A percentile compares a stretch with the other conserved stretches of the same genome.
phyloP scores from a whole-genome alignment of 345 rosid genomes.

The Alliaria petiolata region DNA sequence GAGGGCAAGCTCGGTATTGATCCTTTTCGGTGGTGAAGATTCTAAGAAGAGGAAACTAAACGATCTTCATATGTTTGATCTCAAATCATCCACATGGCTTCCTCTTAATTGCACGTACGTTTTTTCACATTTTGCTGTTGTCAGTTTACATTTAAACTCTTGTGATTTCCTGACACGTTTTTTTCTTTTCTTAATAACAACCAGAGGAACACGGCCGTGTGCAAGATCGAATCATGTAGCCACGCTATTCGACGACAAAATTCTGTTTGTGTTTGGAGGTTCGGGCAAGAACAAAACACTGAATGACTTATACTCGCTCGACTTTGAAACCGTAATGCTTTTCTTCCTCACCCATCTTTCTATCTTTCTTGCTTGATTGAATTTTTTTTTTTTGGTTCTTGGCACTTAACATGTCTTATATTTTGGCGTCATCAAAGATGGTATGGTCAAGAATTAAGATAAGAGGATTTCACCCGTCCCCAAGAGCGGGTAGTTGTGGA shows the following conservation, averaged over 20 bases:
- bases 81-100: constrained; percentile 93
- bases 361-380: neutral
- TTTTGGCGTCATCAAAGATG: constrained; percentile 53
- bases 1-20: constrained; percentile 71
- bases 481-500: constrained; percentile 92
- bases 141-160: neutral
- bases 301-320: constrained; percentile 91
- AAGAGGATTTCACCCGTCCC: constrained; percentile 89
- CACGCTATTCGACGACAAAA: constrained; percentile 78
- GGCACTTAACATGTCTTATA: neutral
- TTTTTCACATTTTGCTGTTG: neutral
- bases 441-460: constrained; percentile 94
- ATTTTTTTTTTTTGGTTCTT: neutral
- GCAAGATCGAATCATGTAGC: constrained; percentile 89
- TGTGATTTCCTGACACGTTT: constrained; percentile 2
- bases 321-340: constrained; percentile 79
- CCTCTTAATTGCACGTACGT: constrained; percentile 96
- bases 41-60: constrained; percentile 84
- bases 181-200: no score
- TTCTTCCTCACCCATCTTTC: neutral
- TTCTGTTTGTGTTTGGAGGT: constrained; percentile 82
- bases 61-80: constrained; percentile 94
- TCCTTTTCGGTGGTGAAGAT: constrained; percentile 95
- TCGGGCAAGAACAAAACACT: constrained; percentile 72
- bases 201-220: constrained; percentile 86